A percentile compares a stretch with the other conserved stretches of the same genome.
Conservation (phyloP, 768 basidiomycete species). For the Clavaria fumosa region DNA sequence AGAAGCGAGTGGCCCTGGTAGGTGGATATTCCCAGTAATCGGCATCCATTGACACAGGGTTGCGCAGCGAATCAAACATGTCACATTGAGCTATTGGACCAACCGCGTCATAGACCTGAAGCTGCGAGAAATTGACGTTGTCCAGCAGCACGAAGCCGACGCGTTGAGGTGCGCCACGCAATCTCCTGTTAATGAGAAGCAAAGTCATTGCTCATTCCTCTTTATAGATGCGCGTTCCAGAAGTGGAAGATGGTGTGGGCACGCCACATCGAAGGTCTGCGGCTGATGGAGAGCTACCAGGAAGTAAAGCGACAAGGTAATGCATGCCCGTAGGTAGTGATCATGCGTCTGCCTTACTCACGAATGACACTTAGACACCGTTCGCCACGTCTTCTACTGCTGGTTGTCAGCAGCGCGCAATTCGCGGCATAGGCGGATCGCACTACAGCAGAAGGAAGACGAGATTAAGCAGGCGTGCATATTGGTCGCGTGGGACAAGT, state of each 20-base stretch:
- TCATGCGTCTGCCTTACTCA: too few species aligned
- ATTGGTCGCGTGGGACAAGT: slow-evolving; percentile 57
- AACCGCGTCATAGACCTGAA: slow-evolving; percentile 61
- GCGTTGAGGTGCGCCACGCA: slow-evolving; percentile 18
- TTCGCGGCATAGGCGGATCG: slow-evolving; percentile 42
- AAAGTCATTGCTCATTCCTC: slow-evolving; percentile 5
- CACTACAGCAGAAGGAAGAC: slow-evolving; percentile 45
- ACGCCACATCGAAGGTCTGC: slow-evolving; percentile 54
- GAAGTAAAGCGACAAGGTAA: slow-evolving; percentile 68
- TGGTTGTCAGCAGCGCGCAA: slow-evolving; percentile 52
- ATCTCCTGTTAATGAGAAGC: too few species aligned
- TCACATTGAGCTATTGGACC: slow-evolving; percentile 45
- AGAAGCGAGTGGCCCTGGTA: slow-evolving; percentile 26
- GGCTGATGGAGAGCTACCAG: slow-evolving; percentile 74
- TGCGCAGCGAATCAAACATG: slow-evolving; percentile 35
- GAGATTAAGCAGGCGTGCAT: slow-evolving; percentile 39
- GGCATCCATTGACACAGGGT: not conserved
- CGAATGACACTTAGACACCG: slow-evolving; percentile 54
- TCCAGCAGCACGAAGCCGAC: slow-evolving; percentile 26
- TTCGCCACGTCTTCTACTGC: slow-evolving; percentile 50
- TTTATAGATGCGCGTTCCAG: slow-evolving; percentile 35
- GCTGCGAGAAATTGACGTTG: slow-evolving; percentile 50
- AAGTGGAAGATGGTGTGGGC: slow-evolving; percentile 54
- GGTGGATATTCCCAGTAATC: slow-evolving; percentile 6
- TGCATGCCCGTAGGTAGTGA: slow-evolving; percentile 10